A percentile compares a stretch with the other conserved stretches of the same genome.
Evolutionary conservation across 1,284 basidiomycete species (phyloP).

Genomic region (Austroboletus niveus): DNA sequence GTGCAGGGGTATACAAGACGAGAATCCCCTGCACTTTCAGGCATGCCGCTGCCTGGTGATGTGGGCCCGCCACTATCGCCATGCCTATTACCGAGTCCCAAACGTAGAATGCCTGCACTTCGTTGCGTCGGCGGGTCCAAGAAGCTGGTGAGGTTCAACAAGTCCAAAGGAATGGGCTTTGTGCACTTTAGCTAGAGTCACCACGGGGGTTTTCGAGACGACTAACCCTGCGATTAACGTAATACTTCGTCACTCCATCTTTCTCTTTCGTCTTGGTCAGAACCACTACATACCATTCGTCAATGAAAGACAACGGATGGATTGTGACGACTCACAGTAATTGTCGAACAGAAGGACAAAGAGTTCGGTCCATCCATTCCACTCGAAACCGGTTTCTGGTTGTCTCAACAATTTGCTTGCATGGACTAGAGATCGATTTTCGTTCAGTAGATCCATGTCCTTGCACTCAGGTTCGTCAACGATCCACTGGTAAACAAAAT

Average conservation of each 20-base stretch:
- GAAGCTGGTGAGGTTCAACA: constrained; percentile 81
- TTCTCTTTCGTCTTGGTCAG: constrained; percentile 82
- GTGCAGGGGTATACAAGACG: constrained; percentile 80
- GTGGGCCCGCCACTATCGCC: constrained; percentile 30
- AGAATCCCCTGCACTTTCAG: constrained; percentile 51
- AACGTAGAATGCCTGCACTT: constrained; percentile 58
- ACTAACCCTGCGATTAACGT: constrained; percentile 76
- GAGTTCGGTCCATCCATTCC: constrained; percentile 82
- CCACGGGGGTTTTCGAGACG: not conserved
- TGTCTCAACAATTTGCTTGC: constrained; percentile 81
- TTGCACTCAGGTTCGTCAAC: constrained; percentile 30
- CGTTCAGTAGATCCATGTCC: constrained; percentile 87
- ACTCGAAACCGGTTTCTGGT: constrained; percentile 80
- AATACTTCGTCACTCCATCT: constrained; percentile 71
- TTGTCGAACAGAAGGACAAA: constrained; percentile 91
- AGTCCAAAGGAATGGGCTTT: constrained; percentile 86
- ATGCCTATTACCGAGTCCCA: constrained; percentile 44
- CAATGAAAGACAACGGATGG: not conserved
- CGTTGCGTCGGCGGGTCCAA: constrained; percentile 70
- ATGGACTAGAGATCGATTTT: constrained; percentile 80
- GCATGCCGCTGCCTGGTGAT: constrained; percentile 34
- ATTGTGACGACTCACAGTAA: constrained; percentile 60
- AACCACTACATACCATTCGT: constrained; percentile 57
- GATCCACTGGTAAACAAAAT: not conserved
- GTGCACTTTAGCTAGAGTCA: constrained; percentile 2